Conservation (phyloP, 2,329 filamentous ascomycete genomes). For the Pyrenochaeta sp. region DNA sequence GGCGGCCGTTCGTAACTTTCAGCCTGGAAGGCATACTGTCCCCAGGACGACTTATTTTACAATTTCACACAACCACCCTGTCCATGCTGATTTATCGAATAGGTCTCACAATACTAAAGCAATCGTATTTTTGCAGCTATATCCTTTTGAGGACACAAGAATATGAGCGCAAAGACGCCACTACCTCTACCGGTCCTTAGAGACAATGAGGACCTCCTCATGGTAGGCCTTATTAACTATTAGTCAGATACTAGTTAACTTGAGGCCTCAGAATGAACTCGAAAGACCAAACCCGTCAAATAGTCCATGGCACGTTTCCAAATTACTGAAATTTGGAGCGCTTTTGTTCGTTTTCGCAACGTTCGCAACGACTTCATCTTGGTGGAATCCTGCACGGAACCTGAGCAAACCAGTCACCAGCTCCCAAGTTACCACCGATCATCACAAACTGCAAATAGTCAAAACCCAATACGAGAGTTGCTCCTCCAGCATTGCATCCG, state of each 20-base stretch:
- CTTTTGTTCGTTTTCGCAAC: neutral
- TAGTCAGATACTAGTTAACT: neutral
- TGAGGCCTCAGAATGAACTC: neutral
- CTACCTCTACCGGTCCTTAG: neutral
- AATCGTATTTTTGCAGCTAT: neutral
- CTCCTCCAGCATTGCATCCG: constrained; percentile 3
- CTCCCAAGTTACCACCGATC: neutral
- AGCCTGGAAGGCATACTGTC: too few species aligned
- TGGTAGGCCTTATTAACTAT: neutral
- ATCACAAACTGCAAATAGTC: neutral
- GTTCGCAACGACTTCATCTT: neutral
- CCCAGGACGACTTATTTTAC: too few species aligned
- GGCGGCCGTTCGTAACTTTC: too few species aligned
- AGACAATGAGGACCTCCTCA: neutral
- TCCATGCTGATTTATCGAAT: neutral
- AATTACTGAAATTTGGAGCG: neutral
- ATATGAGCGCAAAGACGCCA: neutral
- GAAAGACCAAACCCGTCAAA: neutral
- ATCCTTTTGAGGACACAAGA: neutral
- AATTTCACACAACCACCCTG: too few species aligned
- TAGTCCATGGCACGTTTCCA: neutral
- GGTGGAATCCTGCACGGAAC: neutral
- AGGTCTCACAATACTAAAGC: neutral
- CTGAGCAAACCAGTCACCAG: neutral
- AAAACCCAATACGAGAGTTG: constrained; percentile 4